Base-by-base conservation (phyloP, 352 stramenopile species). In the Pythium myriotylum region DNA sequence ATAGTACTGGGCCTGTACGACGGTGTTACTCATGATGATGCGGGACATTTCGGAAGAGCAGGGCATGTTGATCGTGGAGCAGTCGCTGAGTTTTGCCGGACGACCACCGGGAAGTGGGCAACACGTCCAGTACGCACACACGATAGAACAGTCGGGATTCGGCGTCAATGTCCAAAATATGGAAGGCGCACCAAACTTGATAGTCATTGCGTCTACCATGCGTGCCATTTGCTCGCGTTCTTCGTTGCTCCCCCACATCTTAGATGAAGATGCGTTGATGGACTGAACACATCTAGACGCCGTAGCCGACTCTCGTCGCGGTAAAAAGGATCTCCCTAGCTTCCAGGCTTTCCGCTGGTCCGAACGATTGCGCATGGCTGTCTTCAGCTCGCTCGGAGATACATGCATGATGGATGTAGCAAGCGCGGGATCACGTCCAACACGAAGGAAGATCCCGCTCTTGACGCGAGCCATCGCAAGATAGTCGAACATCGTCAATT, bases 161-260 rank as follows among this genome's bases (percentile, higher is more conserved):
- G 67, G 67, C 4, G 67, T 74, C 7, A 71, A 17, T 19, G 67
- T 74, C 67, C 67, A 74, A n/a, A 74, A 74, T 0, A 74, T 22
- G 0, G 67, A 74, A 1, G 62, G 67, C 19, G 65, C 33, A 0
- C 54, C 59, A 29, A 56, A 68, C 27, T 45, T 49, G 22, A 68
- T 54, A 0, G 40, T 64, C 54, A 74, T 66, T 1, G 54, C 54
- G 14, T 68, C 47, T 0, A 68, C 42, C 13, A 71, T 71, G 0
- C 58, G 22, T 13, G 51, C 13, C 3, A 74, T 54, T 0, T 35
- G 26, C 16, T 66, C 58, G 0, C 67, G 53, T 24, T 74, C 58
- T 27, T 74, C 54, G 35, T 71, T 71, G n/a, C 62, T 68, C 0
- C 62, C 54, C 58, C 67, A 70, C 62, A 74, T 74, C 16, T 71